Evolutionary conservation across 495 filamentous ascomycete species (phyloP), one percentile per base, ranked within the genome.

Genomic region (Daldinia vernicosa): DNA sequence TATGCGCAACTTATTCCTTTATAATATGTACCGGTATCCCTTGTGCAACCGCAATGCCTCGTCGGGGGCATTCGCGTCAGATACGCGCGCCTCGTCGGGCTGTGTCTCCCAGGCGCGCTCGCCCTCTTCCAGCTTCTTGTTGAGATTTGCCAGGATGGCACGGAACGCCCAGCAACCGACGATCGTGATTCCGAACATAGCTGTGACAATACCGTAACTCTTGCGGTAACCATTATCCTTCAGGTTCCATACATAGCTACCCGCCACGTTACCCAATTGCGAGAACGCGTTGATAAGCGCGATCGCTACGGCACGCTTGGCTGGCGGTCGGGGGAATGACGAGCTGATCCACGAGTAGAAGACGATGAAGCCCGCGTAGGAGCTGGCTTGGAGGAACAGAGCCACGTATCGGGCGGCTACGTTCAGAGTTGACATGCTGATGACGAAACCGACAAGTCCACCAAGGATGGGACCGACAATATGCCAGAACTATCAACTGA

Each of bases 221-320:
- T 77, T 74, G 56, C 76, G 74, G 74, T 68, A 82, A n/a, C 78
- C 77, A 65, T 79, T 74, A 1, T 76, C 81, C 32, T 75, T 75
- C 11, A 79, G 63, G 4, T 86, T 85, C 77, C 93, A 95, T 79
- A 94, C 89, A 71, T 93, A 95, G 37, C 83, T 84, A 1, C 91
- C 90, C 56, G 91, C 94, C 54, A 95, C 93, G 65, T 84, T 87
- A 66, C 88, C 87, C 4, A 85, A 79, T 76, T 94, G 93, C 17
- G 86, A 88, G 47, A 94, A 85, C 0, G 91, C 91, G 74, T 96
- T 96, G 77, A 94, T 90, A 67, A 86, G 84, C 5, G 92, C 92
- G 0, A 94, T 79, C 0, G 91, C 91, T 6, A 92, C 92, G 1
- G 92, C 92, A 67, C 92, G 87, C 80, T 95, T 95, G 0, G 90